These are phyloP conservation scores for Colletotrichum sansevieriae DNA, from an alignment of 2,329 filamentous ascomycete genomes.

Conservation along the genomic window DNA sequence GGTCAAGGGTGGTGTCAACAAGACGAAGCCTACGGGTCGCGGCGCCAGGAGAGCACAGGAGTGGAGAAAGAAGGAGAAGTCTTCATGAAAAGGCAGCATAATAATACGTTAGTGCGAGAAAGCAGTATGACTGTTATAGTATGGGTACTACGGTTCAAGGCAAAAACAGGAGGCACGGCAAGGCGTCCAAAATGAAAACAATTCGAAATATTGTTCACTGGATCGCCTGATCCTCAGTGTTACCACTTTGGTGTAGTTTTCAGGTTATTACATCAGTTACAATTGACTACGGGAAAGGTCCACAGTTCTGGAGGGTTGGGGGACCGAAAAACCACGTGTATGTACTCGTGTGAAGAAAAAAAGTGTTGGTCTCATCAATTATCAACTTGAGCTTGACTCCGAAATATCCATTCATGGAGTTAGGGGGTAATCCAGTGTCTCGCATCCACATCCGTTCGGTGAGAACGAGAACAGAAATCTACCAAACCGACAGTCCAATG, in stretches of 20 bases:
- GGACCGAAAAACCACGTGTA: slow-evolving; percentile 18
- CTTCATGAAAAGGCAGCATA: background rate
- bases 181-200: slow-evolving; percentile 21
- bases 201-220: background rate
- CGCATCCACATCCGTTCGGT: slow-evolving; percentile 35
- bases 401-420: slow-evolving; percentile 41
- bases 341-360: slow-evolving; percentile 33
- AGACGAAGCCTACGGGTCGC: slow-evolving; percentile 55
- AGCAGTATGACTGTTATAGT: no score
- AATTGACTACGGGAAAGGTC: slow-evolving; percentile 28
- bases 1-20: slow-evolving; percentile 55
- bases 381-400: slow-evolving; percentile 40
- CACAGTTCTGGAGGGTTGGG: slow-evolving; percentile 8
- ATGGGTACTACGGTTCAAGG: slow-evolving; percentile 13
- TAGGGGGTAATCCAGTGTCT: slow-evolving; percentile 40
- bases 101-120: background rate
- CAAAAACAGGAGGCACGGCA: slow-evolving; percentile 6
- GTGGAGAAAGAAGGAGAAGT: slow-evolving; percentile 58
- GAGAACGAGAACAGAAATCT: slow-evolving; percentile 39
- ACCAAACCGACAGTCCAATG: slow-evolving; percentile 40
- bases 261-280: slow-evolving; percentile 12
- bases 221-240: background rate
- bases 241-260: background rate
- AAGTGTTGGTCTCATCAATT: slow-evolving; percentile 41
- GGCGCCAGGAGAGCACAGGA: slow-evolving; percentile 56